Evolutionary conservation across 2,329 filamentous ascomycete genomes (phyloP), one percentile per base, ranked within the genome.

Genomic region (Neonectria neomacrospora): DNA sequence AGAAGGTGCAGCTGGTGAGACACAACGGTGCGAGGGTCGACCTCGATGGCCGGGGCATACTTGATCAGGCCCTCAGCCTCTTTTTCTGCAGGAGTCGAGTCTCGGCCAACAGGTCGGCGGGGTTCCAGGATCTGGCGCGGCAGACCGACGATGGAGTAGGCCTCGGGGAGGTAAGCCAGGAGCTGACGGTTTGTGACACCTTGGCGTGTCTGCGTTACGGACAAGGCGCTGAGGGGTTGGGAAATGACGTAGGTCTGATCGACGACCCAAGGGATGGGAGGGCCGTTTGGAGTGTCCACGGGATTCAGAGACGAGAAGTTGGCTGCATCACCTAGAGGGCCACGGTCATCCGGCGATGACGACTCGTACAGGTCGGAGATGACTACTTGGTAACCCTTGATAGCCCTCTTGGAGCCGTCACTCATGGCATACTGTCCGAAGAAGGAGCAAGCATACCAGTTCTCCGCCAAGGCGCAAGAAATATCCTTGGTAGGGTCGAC

Each of bases 351-450:
- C 22, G 92, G 83, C 11, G 89, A 80, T 0, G 90, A 85, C 0
- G 94, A 97, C 77, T 97, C 96, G 79, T 94, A 98, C 37, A 99
- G 87, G 74, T 99, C 95, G 0, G 92, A 90, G 11, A 97, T 86
- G 20, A 94, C 86, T 8, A 98, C 85, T 72, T 97, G 93, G 77
- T 97, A 92, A 39, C 94, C 94, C 77, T 93, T 93, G 63, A 94
- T 86, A 5, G 81, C 78, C 58, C 85, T 83, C n/a, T 83, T 79
- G 18, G 76, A 75, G 23, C 84, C 80, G 65, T 89, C 86, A 45
- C 82, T 79, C 32, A 90, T 82, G 3, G 81, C 80, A 74, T 89
- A 90, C 70, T 86, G 80, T 37, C 85, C 86, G 71, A 87, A 91
- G 77, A 94, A 92, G 8, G 93, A 91, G 81, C 97, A 98, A 7